A percentile compares a stretch with the other conserved stretches of the same genome.
Evolutionary conservation across 441 rosid species (phyloP).

Genomic region (Syzygium malaccense): DNA sequence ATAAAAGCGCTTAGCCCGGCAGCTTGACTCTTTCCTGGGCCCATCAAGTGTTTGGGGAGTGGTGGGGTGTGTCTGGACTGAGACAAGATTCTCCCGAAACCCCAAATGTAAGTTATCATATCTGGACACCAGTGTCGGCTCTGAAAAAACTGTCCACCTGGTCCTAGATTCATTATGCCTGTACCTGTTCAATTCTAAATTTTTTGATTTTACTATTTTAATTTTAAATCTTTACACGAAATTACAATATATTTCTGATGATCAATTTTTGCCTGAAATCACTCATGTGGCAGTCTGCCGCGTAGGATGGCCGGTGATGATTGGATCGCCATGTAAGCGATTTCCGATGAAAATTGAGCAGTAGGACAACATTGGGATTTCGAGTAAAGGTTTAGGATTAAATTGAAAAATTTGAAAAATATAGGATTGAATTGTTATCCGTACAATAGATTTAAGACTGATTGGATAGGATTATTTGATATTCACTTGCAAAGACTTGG

Average conservation of each 20-base stretch:
- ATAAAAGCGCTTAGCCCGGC: neutral
- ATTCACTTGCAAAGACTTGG: neutral
- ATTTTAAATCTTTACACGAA: accelerated
- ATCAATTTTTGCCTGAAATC: neutral
- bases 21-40: neutral
- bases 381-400: neutral
- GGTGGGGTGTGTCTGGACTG: neutral
- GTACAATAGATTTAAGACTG: neutral
- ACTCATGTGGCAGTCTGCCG: accelerated
- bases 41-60: neutral
- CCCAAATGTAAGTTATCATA: neutral
- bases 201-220: neutral
- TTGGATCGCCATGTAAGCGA: neutral
- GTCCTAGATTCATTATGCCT: neutral
- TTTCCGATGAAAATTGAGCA: neutral
- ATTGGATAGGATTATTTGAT: neutral
- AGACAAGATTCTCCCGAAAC: neutral
- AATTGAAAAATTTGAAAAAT: too few species aligned
- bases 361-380: neutral
- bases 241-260: neutral
- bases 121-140: neutral
- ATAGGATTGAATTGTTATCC: neutral
- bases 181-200: neutral
- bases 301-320: accelerated
- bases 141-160: neutral